Conservation (phyloP, 352 stramenopile genomes). For the Globisporangium cystogenes region DNA sequence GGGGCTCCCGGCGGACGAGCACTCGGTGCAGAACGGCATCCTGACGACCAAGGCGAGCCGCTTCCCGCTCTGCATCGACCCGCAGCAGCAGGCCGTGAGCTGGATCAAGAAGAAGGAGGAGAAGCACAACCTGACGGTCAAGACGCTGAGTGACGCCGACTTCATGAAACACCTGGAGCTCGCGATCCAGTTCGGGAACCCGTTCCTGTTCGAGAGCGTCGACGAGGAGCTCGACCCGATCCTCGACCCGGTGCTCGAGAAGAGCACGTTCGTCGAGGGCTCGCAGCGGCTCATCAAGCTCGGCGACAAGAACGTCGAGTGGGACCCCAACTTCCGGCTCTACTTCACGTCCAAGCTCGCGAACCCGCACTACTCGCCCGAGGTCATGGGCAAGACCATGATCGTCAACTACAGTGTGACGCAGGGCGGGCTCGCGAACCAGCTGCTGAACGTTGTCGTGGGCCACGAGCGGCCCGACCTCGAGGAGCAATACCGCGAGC, state of each 20-base stretch:
- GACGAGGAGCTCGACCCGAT: constrained; percentile 95
- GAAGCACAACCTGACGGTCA: constrained; percentile 90
- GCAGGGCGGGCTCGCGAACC: constrained; percentile 88
- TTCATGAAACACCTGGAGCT: constrained; percentile 96
- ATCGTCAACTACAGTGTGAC: constrained; percentile 97
- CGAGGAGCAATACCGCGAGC: constrained; percentile 90
- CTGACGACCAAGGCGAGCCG: constrained; percentile 91
- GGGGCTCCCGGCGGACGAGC: constrained; percentile 90
- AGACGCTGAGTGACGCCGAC: constrained; percentile 90
- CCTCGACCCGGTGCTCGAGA: constrained; percentile 92
- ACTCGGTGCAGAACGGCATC: constrained; percentile 95
- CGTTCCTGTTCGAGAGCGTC: constrained; percentile 94
- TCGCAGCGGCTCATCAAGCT: constrained; percentile 90
- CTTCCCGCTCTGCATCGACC: constrained; percentile 95
- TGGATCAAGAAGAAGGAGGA: constrained; percentile 97
- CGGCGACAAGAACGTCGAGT: constrained; percentile 93
- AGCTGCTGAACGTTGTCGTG: constrained; percentile 93
- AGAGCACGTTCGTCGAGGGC: constrained; percentile 90
- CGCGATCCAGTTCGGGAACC: constrained; percentile 94
- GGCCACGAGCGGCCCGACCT: constrained; percentile 90
- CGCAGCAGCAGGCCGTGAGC: constrained; percentile 93
- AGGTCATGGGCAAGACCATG: constrained; percentile 96
- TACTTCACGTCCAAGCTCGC: constrained; percentile 95
- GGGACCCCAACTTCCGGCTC: constrained; percentile 91
- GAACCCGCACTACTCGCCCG: constrained; percentile 93